These are phyloP conservation scores for Francoa sonchifolia DNA, from an alignment of 441 rosid species.

Conservation along the genomic window DNA sequence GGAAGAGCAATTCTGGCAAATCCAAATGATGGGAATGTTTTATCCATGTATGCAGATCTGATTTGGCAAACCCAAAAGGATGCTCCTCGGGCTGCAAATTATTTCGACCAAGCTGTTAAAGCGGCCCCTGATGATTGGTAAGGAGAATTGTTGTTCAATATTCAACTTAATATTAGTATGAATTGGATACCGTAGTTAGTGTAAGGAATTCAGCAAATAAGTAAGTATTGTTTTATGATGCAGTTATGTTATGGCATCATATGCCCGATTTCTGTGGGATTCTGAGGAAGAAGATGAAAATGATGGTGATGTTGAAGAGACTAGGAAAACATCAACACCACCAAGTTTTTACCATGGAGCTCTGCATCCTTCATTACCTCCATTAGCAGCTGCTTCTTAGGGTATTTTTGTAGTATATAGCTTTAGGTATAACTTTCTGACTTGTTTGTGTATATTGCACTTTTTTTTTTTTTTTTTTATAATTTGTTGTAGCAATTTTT, in stretches of 20 bases:
- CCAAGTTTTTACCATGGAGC: constrained; percentile 23
- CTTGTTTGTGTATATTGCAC: constrained; percentile 6
- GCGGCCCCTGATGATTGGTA: constrained; percentile 76
- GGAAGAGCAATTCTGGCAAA: constrained; percentile 55
- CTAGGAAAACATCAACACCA: constrained; percentile 15
- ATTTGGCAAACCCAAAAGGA: constrained; percentile 65
- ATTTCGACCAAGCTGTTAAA: constrained; percentile 66
- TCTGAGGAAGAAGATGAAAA: constrained; percentile 35
- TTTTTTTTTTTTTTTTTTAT: neutral
- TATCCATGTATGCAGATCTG: constrained; percentile 71
- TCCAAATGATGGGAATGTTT: constrained; percentile 53
- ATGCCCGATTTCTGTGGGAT: constrained; percentile 83
- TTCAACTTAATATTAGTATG: neutral
- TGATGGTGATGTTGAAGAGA: constrained; percentile 23
- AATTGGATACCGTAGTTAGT: neutral
- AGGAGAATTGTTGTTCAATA: constrained; percentile 7
- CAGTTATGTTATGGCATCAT: constrained; percentile 75
- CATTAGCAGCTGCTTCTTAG: constrained; percentile 36
- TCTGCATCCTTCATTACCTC: constrained; percentile 14
- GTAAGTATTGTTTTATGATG: constrained; percentile 12
- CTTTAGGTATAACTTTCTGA: constrained; percentile 18
- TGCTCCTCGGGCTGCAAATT: constrained; percentile 52
- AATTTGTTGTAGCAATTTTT: neutral
- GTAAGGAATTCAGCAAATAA: too few species aligned
- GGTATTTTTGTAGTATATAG: too few species aligned